Evolutionary conservation across 2,329 filamentous ascomycete species (phyloP).

Genomic region (Leptographium flavum): DNA sequence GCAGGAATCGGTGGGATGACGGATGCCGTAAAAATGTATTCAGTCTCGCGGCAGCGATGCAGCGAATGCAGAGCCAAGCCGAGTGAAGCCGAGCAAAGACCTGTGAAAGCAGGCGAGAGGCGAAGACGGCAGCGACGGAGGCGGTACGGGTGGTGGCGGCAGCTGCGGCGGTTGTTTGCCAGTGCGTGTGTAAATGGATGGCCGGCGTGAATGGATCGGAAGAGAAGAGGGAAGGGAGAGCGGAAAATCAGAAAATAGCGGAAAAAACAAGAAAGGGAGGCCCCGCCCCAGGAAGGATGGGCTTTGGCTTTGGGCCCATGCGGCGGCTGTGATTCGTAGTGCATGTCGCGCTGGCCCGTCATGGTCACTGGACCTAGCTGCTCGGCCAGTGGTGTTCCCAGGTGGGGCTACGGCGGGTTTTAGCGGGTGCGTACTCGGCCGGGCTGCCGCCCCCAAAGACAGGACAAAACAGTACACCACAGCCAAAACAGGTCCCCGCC

Average conservation of each 20-base stretch:
- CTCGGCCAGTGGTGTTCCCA: neutral
- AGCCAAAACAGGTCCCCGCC: too few relatives aligned
- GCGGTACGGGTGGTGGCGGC: neutral
- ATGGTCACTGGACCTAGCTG: neutral
- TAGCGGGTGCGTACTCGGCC: neutral
- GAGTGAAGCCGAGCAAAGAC: neutral
- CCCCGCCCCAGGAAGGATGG: neutral
- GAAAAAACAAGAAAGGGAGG: neutral
- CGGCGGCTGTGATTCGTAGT: neutral
- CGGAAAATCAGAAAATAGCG: neutral
- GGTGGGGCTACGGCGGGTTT: conserved; percentile 1
- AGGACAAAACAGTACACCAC: too few relatives aligned
- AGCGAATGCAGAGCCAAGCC: neutral
- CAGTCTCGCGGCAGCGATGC: neutral
- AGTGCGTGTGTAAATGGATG: neutral
- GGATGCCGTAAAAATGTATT: neutral
- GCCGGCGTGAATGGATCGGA: neutral
- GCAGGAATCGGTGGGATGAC: neutral
- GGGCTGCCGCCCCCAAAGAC: neutral
- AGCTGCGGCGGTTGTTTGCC: neutral
- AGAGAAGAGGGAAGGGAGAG: neutral
- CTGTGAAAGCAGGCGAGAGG: neutral
- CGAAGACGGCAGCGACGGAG: neutral
- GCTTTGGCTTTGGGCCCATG: neutral
- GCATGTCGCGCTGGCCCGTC: neutral